Percentiles rank a stretch among this genome's conserved stretches.
phyloP scores from a whole-genome alignment of 768 basidiomycete genomes.

The Macrolepiota fuliginosa region DNA sequence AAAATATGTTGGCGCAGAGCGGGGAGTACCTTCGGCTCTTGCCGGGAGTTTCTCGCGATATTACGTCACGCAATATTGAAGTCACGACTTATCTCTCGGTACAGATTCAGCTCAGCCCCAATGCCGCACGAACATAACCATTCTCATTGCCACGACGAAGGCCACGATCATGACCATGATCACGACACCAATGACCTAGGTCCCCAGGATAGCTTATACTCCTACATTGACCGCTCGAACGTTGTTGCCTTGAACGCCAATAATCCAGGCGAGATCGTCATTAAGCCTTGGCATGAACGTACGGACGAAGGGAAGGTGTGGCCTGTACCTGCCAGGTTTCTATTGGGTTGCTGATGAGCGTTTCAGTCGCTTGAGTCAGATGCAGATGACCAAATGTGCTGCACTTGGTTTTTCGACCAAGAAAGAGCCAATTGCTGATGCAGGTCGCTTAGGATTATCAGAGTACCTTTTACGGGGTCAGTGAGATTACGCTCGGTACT shows the following conservation, averaged over 20 bases:
- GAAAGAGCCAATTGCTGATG: background rate
- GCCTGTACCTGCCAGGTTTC: background rate
- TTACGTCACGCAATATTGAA: background rate
- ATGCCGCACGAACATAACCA: constrained; percentile 10
- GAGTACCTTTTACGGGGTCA: constrained; percentile 84
- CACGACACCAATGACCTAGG: constrained; percentile 46
- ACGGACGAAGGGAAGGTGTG: constrained; percentile 67
- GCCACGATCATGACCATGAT: constrained; percentile 60
- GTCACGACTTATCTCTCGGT: background rate
- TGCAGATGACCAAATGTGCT: constrained; percentile 85
- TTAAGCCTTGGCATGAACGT: constrained; percentile 88
- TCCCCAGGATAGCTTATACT: constrained; percentile 69
- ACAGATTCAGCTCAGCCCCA: background rate
- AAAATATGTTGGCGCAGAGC: background rate
- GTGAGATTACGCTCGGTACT: constrained; percentile 82
- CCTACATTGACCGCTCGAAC: constrained; percentile 75
- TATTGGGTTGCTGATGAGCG: constrained; percentile 3
- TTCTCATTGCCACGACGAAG: constrained; percentile 35
- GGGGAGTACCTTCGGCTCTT: background rate
- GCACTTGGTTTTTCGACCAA: background rate
- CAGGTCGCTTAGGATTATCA: constrained; percentile 59
- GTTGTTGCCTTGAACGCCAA: constrained; percentile 76
- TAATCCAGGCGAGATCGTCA: constrained; percentile 50
- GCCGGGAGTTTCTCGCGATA: background rate
- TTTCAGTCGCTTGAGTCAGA: constrained; percentile 82